Base-by-base conservation (phyloP, 108 stramenopile species). In the Cyclostephanos tholiformis region DNA sequence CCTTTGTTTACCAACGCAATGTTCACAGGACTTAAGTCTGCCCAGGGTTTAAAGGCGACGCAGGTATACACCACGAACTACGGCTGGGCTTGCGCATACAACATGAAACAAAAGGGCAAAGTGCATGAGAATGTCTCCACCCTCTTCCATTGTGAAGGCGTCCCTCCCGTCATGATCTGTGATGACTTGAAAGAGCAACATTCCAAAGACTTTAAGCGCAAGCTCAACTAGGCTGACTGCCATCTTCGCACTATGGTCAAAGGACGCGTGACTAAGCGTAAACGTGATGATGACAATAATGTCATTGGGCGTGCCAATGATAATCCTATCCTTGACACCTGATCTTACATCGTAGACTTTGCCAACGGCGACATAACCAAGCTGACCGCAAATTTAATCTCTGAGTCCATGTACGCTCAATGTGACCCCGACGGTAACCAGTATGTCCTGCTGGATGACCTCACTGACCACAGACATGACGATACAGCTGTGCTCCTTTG, bases 271-370 rank as follows among this genome's bases (percentile, higher is more conserved):
- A 50, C 23, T 16, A 22, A 50, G 19, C 72, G 74, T 0, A 85
- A 85, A 59, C 63, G 77, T 4, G 51, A 77, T 20, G 25, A 36
- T 16, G 74, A 74, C 62, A 82, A 79, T 0, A 74, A 62, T 20
- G 78, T 75, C 7, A 51, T 86, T 65, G 82, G 82, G 0, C 29
- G 20, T 0, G 20, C 43, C 0, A 58, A 59, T 55, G 50, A 35
- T 3, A 36, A 72, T 36, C 29, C 64, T 0, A 67, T 67, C 10
- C 71, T 76, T 10, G 76, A 82, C 49, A 72, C 75, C 0, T 19
- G 81, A 0, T 6, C 66, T 6, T 81, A 81, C 49, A 11, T 41
- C 1, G 74, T 67, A 1, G 69, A 71, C 53, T 76, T 70, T 39
- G 41, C 50, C 22, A 73, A 80, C 35, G 77, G 72, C 39, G 41